Conservation (phyloP, 805 yeast genomes). For the Pichia occidentalis region DNA sequence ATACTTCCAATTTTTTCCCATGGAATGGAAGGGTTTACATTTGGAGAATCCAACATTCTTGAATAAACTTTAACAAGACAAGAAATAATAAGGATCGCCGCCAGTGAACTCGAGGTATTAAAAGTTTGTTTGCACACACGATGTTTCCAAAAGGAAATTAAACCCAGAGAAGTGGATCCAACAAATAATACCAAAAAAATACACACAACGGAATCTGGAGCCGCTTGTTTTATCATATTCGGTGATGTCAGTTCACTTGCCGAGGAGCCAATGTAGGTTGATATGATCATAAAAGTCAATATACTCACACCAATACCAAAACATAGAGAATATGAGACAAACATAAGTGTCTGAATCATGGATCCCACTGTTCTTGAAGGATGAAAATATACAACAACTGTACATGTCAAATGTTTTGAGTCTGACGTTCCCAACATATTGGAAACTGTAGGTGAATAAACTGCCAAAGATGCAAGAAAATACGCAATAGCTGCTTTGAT, state of each 20-base stretch:
- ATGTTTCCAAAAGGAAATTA: conserved; percentile 65
- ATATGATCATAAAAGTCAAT: conserved; percentile 3
- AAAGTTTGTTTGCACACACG: conserved; percentile 60
- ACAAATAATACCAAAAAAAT: conserved; percentile 15
- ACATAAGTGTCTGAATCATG: conserved; percentile 67
- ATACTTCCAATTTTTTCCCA: conserved; percentile 46
- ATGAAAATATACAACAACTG: conserved; percentile 79
- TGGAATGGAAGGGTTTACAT: conserved; percentile 41
- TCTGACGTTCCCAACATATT: conserved; percentile 55
- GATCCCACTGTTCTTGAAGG: conserved; percentile 75
- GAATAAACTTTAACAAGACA: conserved; percentile 59
- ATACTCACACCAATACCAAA: conserved; percentile 30
- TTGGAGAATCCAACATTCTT: conserved; percentile 48
- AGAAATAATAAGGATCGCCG: conserved; percentile 63
- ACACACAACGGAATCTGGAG: background rate
- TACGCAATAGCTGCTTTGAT: conserved; percentile 72
- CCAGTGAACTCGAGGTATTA: conserved; percentile 75
- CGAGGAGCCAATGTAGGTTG: conserved; percentile 5
- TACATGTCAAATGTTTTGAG: conserved; percentile 75
- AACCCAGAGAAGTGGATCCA: conserved; percentile 52
- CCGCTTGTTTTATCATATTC: too few species aligned
- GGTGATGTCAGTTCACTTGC: too few species aligned
- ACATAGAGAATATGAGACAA: conserved; percentile 47
- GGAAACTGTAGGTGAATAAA: conserved; percentile 48
- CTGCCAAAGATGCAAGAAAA: conserved; percentile 64